Evolutionary conservation across 2,329 filamentous ascomycete genomes (phyloP), one percentile per base, ranked within the genome.

Genomic region (Fusarium sp.): DNA sequence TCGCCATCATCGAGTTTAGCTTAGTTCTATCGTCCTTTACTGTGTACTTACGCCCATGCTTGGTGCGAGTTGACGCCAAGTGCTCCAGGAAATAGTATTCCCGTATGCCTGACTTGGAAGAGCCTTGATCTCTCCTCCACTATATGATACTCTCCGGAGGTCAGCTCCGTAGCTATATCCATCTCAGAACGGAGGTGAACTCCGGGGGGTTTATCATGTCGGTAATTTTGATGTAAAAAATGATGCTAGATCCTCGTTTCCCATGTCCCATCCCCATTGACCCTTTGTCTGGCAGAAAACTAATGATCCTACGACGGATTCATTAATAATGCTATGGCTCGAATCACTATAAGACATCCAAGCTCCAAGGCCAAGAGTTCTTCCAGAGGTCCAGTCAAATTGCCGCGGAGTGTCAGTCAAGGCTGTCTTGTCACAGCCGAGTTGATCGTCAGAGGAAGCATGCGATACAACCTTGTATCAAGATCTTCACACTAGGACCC

Each of bases 21-120:
- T 6, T 3, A 10, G 6, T 6, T 6, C 1, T 59, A 53, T 42
- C 25, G 20, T 55, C 44, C 61, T 66, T 57, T 66, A 53, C 57
- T 27, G n/a, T 16, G 5, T 10, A 25, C 20, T 34, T 18, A 8
- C 38, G 16, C 16, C 44, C 50, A 20, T 55, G 50, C 23, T 64
- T 49, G 38, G 23, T 51, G 53, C 55, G 36, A 63, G 58, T 67
- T 69, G 67, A 69, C 67, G 67, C 69, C 67, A 69, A 69, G 31
- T 57, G 54, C 58, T 51, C 36, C 53, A 57, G 25, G 34, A 29
- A 42, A 42, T 20, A 20, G 53, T 20, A 56, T 31, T 13, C 10
- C n/a, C 11, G 18, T 16, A 23, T 44, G 1, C 40, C 10, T 25
- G 2, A 11, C 16, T 38, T n/a, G 18, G 33, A 20, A 57, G 4